These are phyloP conservation scores for Posidonia oceanica DNA, from an alignment of 116 monocot genomes.

Conservation along the genomic window DNA sequence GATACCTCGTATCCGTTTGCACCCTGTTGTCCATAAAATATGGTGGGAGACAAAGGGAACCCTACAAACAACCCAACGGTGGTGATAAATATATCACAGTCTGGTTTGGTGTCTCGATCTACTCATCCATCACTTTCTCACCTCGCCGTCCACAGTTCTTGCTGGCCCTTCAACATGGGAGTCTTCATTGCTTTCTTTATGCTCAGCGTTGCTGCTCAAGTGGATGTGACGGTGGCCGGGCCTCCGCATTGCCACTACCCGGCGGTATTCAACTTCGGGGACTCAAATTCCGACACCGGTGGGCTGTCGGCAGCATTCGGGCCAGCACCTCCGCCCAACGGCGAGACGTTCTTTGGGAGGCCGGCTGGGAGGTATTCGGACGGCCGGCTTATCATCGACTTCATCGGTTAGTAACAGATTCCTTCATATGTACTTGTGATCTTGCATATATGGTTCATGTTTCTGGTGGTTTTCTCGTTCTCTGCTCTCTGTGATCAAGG, in stretches of 20 bases:
- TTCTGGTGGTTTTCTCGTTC: neutral
- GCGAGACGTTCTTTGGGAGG: conserved; percentile 28
- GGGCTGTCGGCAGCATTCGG: conserved; percentile 28
- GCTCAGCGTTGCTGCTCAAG: no score
- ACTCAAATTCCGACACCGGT: conserved; percentile 39
- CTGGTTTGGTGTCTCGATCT: no score
- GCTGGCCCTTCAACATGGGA: no score
- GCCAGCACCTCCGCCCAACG: conserved; percentile 9
- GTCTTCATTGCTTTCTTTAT: no score
- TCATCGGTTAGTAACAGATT: conserved; percentile 15
- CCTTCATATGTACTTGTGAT: neutral
- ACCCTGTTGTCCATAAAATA: no score
- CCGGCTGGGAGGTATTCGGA: conserved; percentile 28
- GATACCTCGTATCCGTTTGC: no score
- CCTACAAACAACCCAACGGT: no score
- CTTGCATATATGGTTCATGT: neutral
- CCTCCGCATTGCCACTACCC: conserved; percentile 18
- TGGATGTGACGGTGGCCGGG: neutral
- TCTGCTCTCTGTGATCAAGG: neutral
- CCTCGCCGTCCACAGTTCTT: no score
- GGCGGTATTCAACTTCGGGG: conserved; percentile 27
- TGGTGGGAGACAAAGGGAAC: no score
- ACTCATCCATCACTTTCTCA: no score
- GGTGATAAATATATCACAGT: no score
- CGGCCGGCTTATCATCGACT: conserved; percentile 35